Evolutionary conservation across 306 rosid species (phyloP), one percentile per base, ranked within the genome.

Genomic region (Pueraria montana): DNA sequence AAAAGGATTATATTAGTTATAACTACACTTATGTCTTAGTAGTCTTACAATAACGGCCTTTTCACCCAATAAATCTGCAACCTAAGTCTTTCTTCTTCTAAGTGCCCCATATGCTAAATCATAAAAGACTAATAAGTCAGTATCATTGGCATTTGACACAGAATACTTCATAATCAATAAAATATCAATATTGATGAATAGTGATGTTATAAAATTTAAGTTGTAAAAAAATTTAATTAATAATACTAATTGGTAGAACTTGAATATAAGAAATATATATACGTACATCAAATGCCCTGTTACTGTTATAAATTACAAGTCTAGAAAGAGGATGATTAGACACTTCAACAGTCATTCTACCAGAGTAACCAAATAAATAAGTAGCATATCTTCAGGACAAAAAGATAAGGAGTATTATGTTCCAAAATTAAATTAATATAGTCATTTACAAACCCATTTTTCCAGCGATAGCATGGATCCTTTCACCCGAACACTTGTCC

Each of bases 401-500:
- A 50, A 20, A 69, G 65, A 74, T 73, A 42, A 7, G 71, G 52
- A 66, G 76, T 69, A 69, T 38, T 66, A 79, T 49, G 81, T 72
- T 67, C 20, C 32, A 74, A 88, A 52, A 56, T 65, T 4, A 58
- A 30, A 80, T 23, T 23, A 58, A 53, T 53, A 21, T 38, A 75
- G 12, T 62, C 55, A 76, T 40, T 78, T 86, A 88, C 93, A 32
- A 74, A 94, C 97, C 98, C 97, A 94, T 89, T 92, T 91, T 87
- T 94, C 98, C 78, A 94, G 87, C 1, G 92, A 87, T 84, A 91
- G 84, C 91, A 92, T 86, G 79, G 95, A 89, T 75, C 87, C 93
- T 84, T 94, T 92, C 56, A 94, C 92, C 74, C 80, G 89, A 67
- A 94, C 90, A 84, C 97, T 94, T 21, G 89, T 89, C 81, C 83